Percentiles rank a stretch among this genome's conserved stretches.
These are phyloP conservation scores for Vaccinium corymbosum DNA, from an alignment of 148 eudicot genomes.

Conservation along the genomic window DNA sequence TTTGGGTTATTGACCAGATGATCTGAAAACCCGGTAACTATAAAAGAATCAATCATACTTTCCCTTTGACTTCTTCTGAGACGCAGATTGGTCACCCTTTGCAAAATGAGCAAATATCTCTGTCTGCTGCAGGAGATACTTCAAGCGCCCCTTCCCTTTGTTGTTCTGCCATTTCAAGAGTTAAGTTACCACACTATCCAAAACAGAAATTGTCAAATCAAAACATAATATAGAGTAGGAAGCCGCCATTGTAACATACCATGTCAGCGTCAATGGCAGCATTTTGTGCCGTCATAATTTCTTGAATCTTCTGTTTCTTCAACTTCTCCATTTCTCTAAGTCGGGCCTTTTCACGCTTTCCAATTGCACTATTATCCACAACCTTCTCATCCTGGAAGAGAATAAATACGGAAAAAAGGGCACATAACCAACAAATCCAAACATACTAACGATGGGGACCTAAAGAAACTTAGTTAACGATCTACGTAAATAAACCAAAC, in stretches of 20 bases:
- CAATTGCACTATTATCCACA: slow-evolving; percentile 39
- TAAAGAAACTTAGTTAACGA: background rate
- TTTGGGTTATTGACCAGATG: background rate
- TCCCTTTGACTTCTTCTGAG: slow-evolving; percentile 68
- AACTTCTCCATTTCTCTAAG: slow-evolving; percentile 78
- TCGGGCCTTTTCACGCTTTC: slow-evolving; percentile 76
- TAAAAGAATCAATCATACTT: slow-evolving; percentile 35
- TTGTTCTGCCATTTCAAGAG: slow-evolving; percentile 54
- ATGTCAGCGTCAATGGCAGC: slow-evolving; percentile 92
- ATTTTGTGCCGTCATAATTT: slow-evolving; percentile 78
- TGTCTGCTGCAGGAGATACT: slow-evolving; percentile 90
- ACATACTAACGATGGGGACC: background rate
- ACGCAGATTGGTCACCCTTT: slow-evolving; percentile 66
- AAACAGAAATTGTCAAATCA: background rate
- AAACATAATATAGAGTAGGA: background rate
- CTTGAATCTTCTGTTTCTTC: slow-evolving; percentile 90
- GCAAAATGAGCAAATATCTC: slow-evolving; percentile 99
- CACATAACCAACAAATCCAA: background rate
- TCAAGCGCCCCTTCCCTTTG: slow-evolving; percentile 90
- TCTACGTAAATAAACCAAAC: background rate
- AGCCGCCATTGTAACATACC: slow-evolving; percentile 38
- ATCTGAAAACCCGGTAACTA: background rate
- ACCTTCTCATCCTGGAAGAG: slow-evolving; percentile 49
- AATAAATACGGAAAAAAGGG: background rate
- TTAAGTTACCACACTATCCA: slow-evolving; percentile 5